These are phyloP conservation scores for Fusarium sp. DNA, from an alignment of 2,329 filamentous ascomycete genomes.

Conservation along the genomic window DNA sequence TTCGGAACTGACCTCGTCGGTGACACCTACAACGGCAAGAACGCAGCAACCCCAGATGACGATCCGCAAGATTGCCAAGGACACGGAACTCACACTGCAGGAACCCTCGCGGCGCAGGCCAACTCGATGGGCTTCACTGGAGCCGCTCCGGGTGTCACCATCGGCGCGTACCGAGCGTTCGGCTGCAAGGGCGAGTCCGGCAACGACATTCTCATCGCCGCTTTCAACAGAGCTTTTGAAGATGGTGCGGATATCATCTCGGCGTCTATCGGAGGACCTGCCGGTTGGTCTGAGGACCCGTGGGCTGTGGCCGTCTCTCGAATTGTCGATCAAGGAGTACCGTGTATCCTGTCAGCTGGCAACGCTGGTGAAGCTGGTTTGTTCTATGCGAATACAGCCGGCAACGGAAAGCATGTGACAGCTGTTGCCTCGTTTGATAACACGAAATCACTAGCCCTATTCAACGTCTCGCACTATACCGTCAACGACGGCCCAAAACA, in stretches of 20 bases:
- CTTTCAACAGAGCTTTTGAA: constrained; percentile 70
- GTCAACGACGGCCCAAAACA: constrained; percentile 49
- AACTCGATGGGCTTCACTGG: constrained; percentile 67
- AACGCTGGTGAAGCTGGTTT: constrained; percentile 60
- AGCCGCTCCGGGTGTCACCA: constrained; percentile 65
- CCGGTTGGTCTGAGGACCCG: constrained; percentile 64
- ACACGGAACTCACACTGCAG: constrained; percentile 72
- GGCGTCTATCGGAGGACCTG: constrained; percentile 63
- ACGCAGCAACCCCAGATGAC: constrained; percentile 56
- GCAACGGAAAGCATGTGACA: constrained; percentile 59
- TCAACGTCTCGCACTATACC: constrained; percentile 56
- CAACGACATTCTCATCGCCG: constrained; percentile 69
- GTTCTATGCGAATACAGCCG: constrained; percentile 63
- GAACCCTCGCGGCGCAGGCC: constrained; percentile 70
- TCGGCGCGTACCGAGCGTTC: constrained; percentile 69
- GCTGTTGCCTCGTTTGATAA: constrained; percentile 65
- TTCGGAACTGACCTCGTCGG: constrained; percentile 70
- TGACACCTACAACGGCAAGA: constrained; percentile 59
- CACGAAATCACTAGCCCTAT: constrained; percentile 54
- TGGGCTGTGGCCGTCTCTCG: constrained; percentile 63
- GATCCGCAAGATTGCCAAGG: constrained; percentile 68
- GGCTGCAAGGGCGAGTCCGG: constrained; percentile 63
- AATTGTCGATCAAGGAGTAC: constrained; percentile 65
- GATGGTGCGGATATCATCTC: constrained; percentile 70
- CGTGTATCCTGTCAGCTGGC: constrained; percentile 65